Percentiles rank a stretch among this genome's conserved stretches.
Conservation (phyloP, 2,329 filamentous ascomycete species). For the Parastagonospora avenae region DNA sequence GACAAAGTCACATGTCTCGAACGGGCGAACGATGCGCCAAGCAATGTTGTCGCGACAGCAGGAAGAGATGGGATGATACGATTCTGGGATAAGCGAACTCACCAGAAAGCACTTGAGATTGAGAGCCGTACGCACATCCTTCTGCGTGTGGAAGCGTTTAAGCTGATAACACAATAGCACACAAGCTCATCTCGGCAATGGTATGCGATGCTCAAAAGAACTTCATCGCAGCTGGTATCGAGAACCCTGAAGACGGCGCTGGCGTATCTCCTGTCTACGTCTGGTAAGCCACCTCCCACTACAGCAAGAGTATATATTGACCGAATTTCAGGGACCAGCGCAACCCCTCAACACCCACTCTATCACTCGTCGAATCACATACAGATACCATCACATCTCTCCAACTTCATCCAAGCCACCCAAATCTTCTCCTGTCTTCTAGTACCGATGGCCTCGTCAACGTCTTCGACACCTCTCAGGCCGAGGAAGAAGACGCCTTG, state of each 20-base stretch:
- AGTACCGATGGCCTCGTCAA: constrained; percentile 82
- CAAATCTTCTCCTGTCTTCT: constrained; percentile 71
- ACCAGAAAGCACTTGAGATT: constrained; percentile 51
- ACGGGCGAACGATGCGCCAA: constrained; percentile 56
- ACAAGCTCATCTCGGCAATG: constrained; percentile 65
- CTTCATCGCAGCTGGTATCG: constrained; percentile 73
- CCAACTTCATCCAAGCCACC: constrained; percentile 65
- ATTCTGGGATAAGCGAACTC: constrained; percentile 68
- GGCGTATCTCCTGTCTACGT: constrained; percentile 45
- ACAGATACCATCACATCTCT: constrained; percentile 66
- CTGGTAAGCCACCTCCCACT: constrained; percentile 31
- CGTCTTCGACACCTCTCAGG: constrained; percentile 69
- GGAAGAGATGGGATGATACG: constrained; percentile 72
- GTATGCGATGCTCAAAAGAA: constrained; percentile 63
- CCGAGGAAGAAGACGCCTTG: constrained; percentile 76
- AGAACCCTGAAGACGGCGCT: constrained; percentile 62
- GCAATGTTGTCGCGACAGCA: constrained; percentile 67
- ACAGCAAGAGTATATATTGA: constrained; percentile 7
- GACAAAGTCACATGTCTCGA: constrained; percentile 68
- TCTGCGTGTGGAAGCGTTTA: neutral
- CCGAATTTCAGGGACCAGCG: constrained; percentile 46
- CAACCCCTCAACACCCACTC: constrained; percentile 42
- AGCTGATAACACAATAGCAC: constrained; percentile 47
- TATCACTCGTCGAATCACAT: constrained; percentile 53
- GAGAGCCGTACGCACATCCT: constrained; percentile 37